Evolutionary conservation across 352 stramenopile genomes (phyloP).

Genomic region (Phytophthora litchii): DNA sequence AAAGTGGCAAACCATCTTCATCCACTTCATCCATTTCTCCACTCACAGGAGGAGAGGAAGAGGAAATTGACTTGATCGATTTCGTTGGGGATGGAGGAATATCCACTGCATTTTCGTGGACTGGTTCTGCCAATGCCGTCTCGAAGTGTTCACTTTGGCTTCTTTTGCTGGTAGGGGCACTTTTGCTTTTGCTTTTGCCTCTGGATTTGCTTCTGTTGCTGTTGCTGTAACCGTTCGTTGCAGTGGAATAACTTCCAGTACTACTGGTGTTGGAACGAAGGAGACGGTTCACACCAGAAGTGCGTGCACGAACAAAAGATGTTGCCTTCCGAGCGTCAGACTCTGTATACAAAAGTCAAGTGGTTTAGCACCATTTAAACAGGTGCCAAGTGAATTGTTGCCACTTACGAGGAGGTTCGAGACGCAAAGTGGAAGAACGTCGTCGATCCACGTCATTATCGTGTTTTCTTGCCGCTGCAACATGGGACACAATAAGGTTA

Average conservation of each 20-base stretch:
- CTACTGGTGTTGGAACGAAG: conserved; percentile 54
- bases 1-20: conserved; percentile 33
- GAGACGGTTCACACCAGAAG: conserved; percentile 68
- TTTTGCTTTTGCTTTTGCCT: conserved; percentile 27
- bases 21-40: conserved; percentile 25
- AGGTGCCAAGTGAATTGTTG: background rate
- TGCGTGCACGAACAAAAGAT: conserved; percentile 58
- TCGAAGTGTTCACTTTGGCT: conserved; percentile 17
- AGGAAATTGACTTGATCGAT: conserved; percentile 9
- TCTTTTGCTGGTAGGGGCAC: conserved; percentile 25
- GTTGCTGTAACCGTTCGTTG: conserved; percentile 12
- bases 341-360: conserved; percentile 23
- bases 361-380: conserved; percentile 4
- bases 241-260: conserved; percentile 18
- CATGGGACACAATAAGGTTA: conserved; percentile 23
- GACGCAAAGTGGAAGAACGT: conserved; percentile 56
- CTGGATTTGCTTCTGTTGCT: conserved; percentile 12
- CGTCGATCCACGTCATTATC: conserved; percentile 67
- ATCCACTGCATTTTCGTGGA: conserved; percentile 20
- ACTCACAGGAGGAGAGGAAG: conserved; percentile 20
- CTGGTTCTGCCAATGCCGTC: conserved; percentile 5
- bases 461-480: conserved; percentile 60
- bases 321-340: conserved; percentile 55
- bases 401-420: conserved; percentile 65
- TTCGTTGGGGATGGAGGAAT: conserved; percentile 21